Evolutionary conservation across 441 rosid species (phyloP).

Genomic region (Pelargonium australe): DNA sequence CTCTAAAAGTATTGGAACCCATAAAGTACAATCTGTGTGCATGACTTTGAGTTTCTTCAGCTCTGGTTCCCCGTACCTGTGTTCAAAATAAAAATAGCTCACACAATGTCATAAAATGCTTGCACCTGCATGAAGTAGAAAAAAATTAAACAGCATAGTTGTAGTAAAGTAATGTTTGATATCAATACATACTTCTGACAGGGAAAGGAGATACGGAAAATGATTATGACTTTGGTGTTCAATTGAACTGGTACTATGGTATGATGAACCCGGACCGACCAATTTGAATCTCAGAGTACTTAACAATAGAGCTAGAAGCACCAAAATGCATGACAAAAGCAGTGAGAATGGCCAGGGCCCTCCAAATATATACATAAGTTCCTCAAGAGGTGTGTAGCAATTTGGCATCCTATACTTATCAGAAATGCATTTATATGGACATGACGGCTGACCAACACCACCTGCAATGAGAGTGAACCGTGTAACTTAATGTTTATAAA

Average conservation of each 20-base stretch:
- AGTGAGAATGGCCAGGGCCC: constrained; percentile 85
- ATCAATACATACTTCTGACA: constrained; percentile 63
- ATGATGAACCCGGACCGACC: constrained; percentile 52
- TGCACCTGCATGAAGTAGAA: background rate
- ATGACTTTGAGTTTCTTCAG: constrained; percentile 93
- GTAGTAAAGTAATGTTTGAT: constrained; percentile 18
- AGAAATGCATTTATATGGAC: constrained; percentile 88
- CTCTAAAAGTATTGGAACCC: constrained; percentile 97
- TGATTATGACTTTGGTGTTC: constrained; percentile 59
- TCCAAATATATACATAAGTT: constrained; percentile 84
- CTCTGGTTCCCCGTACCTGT: constrained; percentile 87
- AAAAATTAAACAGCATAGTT: constrained; percentile 18
- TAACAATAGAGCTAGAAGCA: constrained; percentile 63
- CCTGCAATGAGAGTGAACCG: constrained; percentile 43
- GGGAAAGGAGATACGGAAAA: constrained; percentile 84
- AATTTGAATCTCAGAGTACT: constrained; percentile 67
- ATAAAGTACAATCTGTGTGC: constrained; percentile 88
- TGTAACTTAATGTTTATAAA: background rate
- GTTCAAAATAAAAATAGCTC: constrained; percentile 21
- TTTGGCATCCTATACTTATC: constrained; percentile 95
- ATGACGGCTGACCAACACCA: constrained; percentile 57
- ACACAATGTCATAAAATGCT: constrained; percentile 18
- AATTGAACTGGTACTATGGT: constrained; percentile 45
- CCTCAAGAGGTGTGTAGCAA: constrained; percentile 95
- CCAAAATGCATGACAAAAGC: constrained; percentile 57